Evolutionary conservation across 495 filamentous ascomycete species (phyloP), one percentile per base, ranked within the genome.

Genomic region (Lasiosphaeria hispida): DNA sequence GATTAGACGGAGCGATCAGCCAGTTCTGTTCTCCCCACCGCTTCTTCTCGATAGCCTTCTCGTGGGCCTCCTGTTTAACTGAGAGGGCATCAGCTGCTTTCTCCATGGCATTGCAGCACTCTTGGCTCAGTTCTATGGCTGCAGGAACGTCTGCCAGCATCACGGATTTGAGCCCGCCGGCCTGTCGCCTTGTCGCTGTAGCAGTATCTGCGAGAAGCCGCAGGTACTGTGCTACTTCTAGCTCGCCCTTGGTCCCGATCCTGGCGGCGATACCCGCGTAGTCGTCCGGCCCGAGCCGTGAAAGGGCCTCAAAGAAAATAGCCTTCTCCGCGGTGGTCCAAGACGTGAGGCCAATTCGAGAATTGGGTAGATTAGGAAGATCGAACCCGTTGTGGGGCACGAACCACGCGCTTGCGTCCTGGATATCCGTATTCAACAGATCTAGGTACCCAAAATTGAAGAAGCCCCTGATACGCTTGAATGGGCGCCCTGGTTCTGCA

Each of bases 311-410:
- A 69, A 91, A 96, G 51, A 96, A 83, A 1, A 70, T 49, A 14
- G 79, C 70, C 63, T 94, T 94, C 68, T 97, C 93, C 6, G 72
- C 61, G 0, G 70, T 47, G 0, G 81, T 85, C 93, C 93, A 97
- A 11, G 71, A 50, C 9, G 86, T 83, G 15, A 81, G 74, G 17
- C 90, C 90, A 65, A 89, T 69, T 60, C 90, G 87, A 2, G 79
- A 80, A n/a, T 62, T 15, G 1, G 15, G 15, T 5, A 79, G 58
- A 7, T 38, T 13, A 9, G 23, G 30, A 13, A 10, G 10, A 1
- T 63, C 23, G 11, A 57, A 53, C 6, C 44, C 52, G 36, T 61
- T 66, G 35, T 57, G 57, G 1, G 61, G 47, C 3, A 73, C 19
- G 33, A 70, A 59, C 8, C 66, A 63, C 4, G 64, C 50, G 0